Base-by-base conservation (phyloP, 176 grass and related monocot species). In the Oryza glumipatula region DNA sequence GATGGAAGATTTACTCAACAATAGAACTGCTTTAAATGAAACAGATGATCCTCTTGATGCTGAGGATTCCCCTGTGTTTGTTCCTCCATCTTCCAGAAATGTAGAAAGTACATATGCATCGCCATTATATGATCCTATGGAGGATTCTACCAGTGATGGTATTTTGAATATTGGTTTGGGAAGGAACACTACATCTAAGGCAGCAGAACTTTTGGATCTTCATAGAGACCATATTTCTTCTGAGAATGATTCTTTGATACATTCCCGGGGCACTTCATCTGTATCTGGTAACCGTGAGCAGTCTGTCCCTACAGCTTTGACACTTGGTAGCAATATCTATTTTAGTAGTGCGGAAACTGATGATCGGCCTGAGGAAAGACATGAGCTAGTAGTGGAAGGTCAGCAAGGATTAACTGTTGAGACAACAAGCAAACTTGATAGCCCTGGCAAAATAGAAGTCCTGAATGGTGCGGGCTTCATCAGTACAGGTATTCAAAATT, bases 251-350 rank as follows among this genome's bases (percentile, higher is more conserved):
- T 74, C 61, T 39, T 80, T 68, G 11, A 58, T 79, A 65, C 69
- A 63, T 49, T 80, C 61, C 28, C 19, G 8, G 1, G 48, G 75
- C 74, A 83, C 80, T 33, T 38, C 74, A 65, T 79, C 68, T 75
- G 7, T 79, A 30, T 83, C 80, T 87, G 69, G 70, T 83, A 83
- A 80, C 60, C 51, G 76, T 65, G 89, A 90, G 43, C 89, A 87
- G 45, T 84, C 68, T 90, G 70, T 84, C 70, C 80, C 70, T 80
- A 90, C 89, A 84, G 70, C 84, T 84, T 73, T 90, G 84, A 90
- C 89, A 73, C 89, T 90, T 76, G 84, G 89, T 32, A 87, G 78
- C 43, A 90, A 87, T 79, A 84, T 74, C 32, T 90, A 87, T 80
- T 86, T 83, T 71, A 87, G 80, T 84, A 80, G 72, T 5, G 71